Percentiles rank a stretch among this genome's conserved stretches.
These are phyloP conservation scores for Exutisphaerella laricina DNA, from an alignment of 2,329 filamentous ascomycete genomes.

Conservation along the genomic window DNA sequence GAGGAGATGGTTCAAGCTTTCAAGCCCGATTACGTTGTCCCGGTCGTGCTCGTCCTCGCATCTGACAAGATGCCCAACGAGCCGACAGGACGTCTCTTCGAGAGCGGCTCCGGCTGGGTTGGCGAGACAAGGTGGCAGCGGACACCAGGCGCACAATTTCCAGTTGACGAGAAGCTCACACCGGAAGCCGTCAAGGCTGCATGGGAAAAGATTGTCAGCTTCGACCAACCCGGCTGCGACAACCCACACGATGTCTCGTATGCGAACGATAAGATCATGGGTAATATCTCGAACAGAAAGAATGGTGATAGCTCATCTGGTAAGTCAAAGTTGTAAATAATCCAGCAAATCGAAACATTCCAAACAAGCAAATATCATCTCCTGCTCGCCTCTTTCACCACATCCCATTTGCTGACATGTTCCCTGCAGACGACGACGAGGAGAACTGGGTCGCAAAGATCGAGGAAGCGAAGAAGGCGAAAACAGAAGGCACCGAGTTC, in stretches of 20 bases:
- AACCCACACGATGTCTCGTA: constrained; percentile 75
- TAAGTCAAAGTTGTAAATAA: constrained; percentile 6
- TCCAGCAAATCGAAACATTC: not conserved
- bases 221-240: constrained; percentile 81
- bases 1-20: constrained; percentile 98
- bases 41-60: constrained; percentile 79
- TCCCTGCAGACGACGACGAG: constrained; percentile 12
- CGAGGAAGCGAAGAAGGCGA: constrained; percentile 64
- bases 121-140: constrained; percentile 93
- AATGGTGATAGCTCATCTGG: constrained; percentile 47
- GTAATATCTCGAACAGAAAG: constrained; percentile 77
- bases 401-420: not conserved
- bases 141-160: constrained; percentile 83
- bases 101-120: constrained; percentile 92
- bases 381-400: not conserved
- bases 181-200: constrained; percentile 75
- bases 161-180: constrained; percentile 72
- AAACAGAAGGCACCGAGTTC: constrained; percentile 70
- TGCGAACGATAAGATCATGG: constrained; percentile 72
- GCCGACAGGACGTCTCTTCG: constrained; percentile 82
- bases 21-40: constrained; percentile 98
- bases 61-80: constrained; percentile 74
- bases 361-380: not conserved
- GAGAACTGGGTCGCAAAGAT: constrained; percentile 65
- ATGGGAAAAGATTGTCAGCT: constrained; percentile 76